Evolutionary conservation across 2,329 filamentous ascomycete genomes (phyloP), one percentile per base, ranked within the genome.

Genomic region (Calonectria hawksworthii): DNA sequence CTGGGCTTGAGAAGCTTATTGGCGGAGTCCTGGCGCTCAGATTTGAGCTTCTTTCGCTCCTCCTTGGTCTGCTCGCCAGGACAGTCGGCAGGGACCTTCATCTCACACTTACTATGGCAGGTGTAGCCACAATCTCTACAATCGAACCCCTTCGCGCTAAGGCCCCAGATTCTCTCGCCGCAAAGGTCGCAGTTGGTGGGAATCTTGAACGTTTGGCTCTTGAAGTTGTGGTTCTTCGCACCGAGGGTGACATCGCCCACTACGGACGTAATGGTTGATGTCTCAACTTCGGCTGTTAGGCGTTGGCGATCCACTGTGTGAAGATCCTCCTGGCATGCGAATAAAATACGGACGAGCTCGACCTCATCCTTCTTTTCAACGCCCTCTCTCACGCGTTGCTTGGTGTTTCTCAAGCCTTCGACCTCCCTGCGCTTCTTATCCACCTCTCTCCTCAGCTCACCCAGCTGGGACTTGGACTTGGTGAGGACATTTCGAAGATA

Each of bases 181-280:
- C 97, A 99, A 16, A 98, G 90, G 84, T 99, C 97, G 86, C 97
- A 99, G 84, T 99, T 99, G 6, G 97, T 99, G 0, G 98, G 98
- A 75, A 99, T 98, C 85, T 99, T 99, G 90, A 99, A 99, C 0
- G 97, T 99, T 83, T 99, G 96, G n/a, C 95, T 93, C 86, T 98
- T 98, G 90, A 99, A 99, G 82, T 98, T 97, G 88, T 99, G 97
- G 82, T 96, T 98, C 84, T 95, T 95, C 14, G 96, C 96, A 23
- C 96, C 96, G 26, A 98, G 88, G 2, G 96, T 98, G 70, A 99
- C 91, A 83, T 99, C 97, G 44, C 97, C 97, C 3, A 98, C 96
- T 0, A 93, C 94, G 13, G 93, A 89, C n/a, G 95, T 96, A 82
- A 99, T 98, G 2, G 96, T 98, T 1, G 94, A 94, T 11, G 96